These are phyloP conservation scores for Zygoascus flipseniorum DNA, from an alignment of 805 yeast species.

Conservation along the genomic window DNA sequence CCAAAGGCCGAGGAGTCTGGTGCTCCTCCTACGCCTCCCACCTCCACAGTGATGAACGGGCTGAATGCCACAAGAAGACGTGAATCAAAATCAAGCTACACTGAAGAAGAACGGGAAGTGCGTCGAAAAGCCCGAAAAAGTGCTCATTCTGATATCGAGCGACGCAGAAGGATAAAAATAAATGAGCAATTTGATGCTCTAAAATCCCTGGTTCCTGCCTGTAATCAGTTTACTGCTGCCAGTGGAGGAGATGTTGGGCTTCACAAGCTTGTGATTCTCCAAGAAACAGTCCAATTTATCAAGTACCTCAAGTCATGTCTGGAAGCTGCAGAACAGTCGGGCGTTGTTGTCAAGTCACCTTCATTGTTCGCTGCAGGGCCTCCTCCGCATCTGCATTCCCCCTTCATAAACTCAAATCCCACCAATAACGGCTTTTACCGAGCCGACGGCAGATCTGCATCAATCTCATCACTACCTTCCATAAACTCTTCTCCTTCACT, in stretches of 20 bases:
- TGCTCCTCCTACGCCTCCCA: background rate
- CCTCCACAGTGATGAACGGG: slow-evolving; percentile 1
- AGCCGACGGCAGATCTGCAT: background rate
- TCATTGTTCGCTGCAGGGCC: background rate
- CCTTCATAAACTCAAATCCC: background rate
- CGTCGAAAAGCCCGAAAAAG: slow-evolving; percentile 42
- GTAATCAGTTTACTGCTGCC: slow-evolving; percentile 40
- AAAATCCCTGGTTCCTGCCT: slow-evolving; percentile 70
- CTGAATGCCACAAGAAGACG: slow-evolving; percentile 1
- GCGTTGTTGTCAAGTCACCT: background rate
- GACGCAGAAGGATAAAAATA: slow-evolving; percentile 67
- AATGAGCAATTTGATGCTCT: slow-evolving; percentile 78
- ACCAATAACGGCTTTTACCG: background rate
- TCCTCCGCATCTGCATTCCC: background rate
- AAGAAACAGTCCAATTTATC: slow-evolving; percentile 77
- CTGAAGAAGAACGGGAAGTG: slow-evolving; percentile 24
- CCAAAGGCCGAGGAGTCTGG: background rate
- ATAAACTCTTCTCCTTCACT: background rate
- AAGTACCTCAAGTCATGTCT: slow-evolving; percentile 45
- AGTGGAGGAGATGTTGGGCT: slow-evolving; percentile 46
- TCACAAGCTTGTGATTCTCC: slow-evolving; percentile 73
- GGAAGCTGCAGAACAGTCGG: slow-evolving; percentile 3
- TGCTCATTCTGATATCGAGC: slow-evolving; percentile 72
- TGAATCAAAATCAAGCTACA: background rate
- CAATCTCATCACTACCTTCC: background rate